phyloP scores from a whole-genome alignment of 2,329 filamentous ascomycete genomes.

The Trematosphaeria pertusa region DNA sequence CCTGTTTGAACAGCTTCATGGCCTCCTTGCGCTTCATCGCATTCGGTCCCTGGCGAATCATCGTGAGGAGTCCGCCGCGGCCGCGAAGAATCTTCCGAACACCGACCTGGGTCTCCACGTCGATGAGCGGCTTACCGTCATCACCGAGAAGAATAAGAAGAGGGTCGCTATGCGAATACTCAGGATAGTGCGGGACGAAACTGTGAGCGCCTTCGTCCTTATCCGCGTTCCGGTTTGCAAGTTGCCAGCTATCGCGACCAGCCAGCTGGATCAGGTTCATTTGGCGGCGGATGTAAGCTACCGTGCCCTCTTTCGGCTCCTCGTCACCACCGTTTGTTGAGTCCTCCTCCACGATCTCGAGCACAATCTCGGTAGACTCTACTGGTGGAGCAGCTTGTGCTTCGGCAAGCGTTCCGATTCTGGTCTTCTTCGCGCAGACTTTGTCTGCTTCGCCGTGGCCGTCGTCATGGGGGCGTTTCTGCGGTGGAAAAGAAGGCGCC shows the following conservation, averaged over 20 bases:
- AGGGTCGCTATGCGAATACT: not conserved
- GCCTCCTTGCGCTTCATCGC: not conserved
- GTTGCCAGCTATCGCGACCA: not conserved
- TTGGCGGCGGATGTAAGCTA: no score
- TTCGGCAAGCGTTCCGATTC: no score
- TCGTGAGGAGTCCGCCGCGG: not conserved
- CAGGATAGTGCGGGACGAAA: not conserved
- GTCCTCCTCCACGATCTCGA: no score
- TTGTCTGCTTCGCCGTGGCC: no score
- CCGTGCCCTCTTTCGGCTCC: no score
- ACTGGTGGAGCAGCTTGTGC: no score
- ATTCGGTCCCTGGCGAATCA: not conserved
- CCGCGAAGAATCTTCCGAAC: not conserved
- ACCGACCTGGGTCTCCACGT: not conserved
- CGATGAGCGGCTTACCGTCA: not conserved
- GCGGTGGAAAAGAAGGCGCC: no score
- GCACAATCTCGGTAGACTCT: no score
- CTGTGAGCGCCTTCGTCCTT: not conserved
- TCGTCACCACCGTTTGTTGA: no score
- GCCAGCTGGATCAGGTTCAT: not conserved
- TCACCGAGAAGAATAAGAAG: not conserved
- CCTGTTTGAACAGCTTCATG: no score
- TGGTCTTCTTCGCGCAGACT: no score
- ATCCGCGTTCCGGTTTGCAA: not conserved
- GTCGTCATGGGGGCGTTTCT: no score